Evolutionary conservation across 2,329 filamentous ascomycete species (phyloP), one percentile per base, ranked within the genome.

Genomic region (Fusarium equiseti): DNA sequence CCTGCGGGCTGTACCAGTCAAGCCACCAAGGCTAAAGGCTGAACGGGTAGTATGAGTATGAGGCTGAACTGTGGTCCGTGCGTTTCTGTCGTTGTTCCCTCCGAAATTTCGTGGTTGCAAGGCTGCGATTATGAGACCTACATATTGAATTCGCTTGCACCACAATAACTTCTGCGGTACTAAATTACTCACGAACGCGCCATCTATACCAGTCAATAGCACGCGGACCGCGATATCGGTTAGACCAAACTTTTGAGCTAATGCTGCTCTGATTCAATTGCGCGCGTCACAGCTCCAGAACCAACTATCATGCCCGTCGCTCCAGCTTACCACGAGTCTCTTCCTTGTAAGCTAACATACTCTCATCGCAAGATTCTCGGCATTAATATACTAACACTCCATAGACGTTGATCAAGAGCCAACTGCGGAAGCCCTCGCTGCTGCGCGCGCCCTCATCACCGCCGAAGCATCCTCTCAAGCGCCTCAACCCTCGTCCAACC

Each of bases 321-420:
- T 43, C 77, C 80, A 52, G 82, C 81, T 55, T 83, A 91, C 67
- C 91, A 94, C 82, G 92, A 96, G 78, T 93, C 92, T 24, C 89
- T 97, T 24, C 92, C 93, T 51, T 95, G 92, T 94, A 87, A 72
- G 88, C 66, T 52, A 44, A 43, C 59, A 44, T 29, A 8, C 6
- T 50, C 50, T 46, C 59, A 35, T 22, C 22, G 8, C 26, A 38
- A 38, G 9, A 38, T 11, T 12, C 22, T 13, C 54, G 12, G 22
- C 29, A 18, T 29, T 52, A 27, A 22, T 20, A 45, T 54, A 60
- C 63, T 78, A 75, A 71, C 57, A 57, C 60, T 56, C 45, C 53
- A 31, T 79, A 97, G 94, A 97, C 82, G 91, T 98, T 79, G 95
- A 99, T 82, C 77, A 85, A 20, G 88, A 91, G 56, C 91, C 92